Percentiles rank a stretch among this genome's conserved stretches.
phyloP scores from a whole-genome alignment of 164 flowering plant genomes.

The Vitis rotundifolia region DNA sequence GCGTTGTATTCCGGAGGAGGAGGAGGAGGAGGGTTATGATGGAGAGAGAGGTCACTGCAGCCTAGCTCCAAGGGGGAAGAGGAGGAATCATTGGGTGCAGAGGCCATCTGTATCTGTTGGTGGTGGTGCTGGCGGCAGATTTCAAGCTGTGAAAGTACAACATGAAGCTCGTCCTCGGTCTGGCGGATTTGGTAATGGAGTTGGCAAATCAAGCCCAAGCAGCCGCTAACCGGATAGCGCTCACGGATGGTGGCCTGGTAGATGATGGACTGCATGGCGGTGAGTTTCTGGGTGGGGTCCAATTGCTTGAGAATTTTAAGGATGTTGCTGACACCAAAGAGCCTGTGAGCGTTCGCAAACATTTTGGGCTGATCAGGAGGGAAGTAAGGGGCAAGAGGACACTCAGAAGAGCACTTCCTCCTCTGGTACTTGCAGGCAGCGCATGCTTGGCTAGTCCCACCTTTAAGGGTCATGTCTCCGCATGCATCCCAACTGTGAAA shows the following conservation, averaged over 20 bases:
- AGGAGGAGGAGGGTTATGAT: too few relatives aligned
- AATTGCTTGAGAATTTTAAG: slow-evolving; percentile 33
- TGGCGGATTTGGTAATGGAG: slow-evolving; percentile 23
- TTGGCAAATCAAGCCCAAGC: slow-evolving; percentile 33
- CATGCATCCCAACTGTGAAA: neutral
- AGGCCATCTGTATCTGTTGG: slow-evolving; percentile 19
- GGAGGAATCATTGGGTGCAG: too few relatives aligned
- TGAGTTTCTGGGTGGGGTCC: slow-evolving; percentile 20
- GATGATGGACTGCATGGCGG: slow-evolving; percentile 55
- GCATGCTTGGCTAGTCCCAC: slow-evolving; percentile 65
- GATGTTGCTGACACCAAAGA: slow-evolving; percentile 64
- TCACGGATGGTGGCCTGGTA: slow-evolving; percentile 46
- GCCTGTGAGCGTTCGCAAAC: slow-evolving; percentile 53
- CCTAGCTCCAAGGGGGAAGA: too few relatives aligned
- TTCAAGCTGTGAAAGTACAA: slow-evolving; percentile 47
- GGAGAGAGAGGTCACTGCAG: too few relatives aligned
- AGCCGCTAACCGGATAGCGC: slow-evolving; percentile 50
- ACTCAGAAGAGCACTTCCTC: slow-evolving; percentile 47
- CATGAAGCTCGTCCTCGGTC: slow-evolving; percentile 46
- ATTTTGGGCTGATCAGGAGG: slow-evolving; percentile 53
- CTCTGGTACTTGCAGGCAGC: slow-evolving; percentile 73
- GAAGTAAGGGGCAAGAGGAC: slow-evolving; percentile 58
- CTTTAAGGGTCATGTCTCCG: slow-evolving; percentile 47
- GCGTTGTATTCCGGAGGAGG: neutral
- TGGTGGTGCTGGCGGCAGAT: slow-evolving; percentile 43